Percentiles rank a stretch among this genome's conserved stretches.
These are phyloP conservation scores for Venturia aucupariae DNA, from an alignment of 2,329 filamentous ascomycete species.

Conservation along the genomic window DNA sequence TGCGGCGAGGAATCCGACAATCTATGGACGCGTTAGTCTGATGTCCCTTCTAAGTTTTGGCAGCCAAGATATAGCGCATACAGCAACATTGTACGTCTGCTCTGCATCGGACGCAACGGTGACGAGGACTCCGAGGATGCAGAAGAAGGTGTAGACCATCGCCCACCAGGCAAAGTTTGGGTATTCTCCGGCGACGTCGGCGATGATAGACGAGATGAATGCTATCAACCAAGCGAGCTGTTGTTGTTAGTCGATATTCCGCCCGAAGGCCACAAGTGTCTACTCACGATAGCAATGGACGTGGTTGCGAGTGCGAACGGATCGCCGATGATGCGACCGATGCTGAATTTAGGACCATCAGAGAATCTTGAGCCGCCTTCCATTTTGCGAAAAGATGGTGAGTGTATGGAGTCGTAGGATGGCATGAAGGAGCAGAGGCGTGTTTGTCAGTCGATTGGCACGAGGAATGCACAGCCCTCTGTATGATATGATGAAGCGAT, in stretches of 20 bases:
- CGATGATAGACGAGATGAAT: slow-evolving; percentile 77
- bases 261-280: background rate
- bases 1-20: slow-evolving; percentile 77
- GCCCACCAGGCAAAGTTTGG: slow-evolving; percentile 92
- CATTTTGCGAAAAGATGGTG: slow-evolving; percentile 73
- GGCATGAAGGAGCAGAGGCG: slow-evolving; percentile 47
- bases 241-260: slow-evolving; percentile 19
- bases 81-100: slow-evolving; percentile 82
- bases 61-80: slow-evolving; percentile 30
- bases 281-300: slow-evolving; percentile 78
- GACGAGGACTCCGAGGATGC: slow-evolving; percentile 69
- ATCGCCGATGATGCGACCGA: slow-evolving; percentile 89
- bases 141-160: slow-evolving; percentile 73
- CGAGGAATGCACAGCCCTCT: background rate
- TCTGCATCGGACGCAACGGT: slow-evolving; percentile 78
- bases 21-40: slow-evolving; percentile 30
- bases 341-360: slow-evolving; percentile 51
- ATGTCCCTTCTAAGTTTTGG: slow-evolving; percentile 16
- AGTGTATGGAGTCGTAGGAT: slow-evolving; percentile 62
- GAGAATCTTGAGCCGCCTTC: slow-evolving; percentile 50
- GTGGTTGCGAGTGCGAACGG: slow-evolving; percentile 92
- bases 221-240: slow-evolving; percentile 94
- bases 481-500: background rate
- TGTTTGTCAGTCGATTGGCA: background rate
- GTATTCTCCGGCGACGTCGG: slow-evolving; percentile 50